phyloP scores from a whole-genome alignment of 1,284 basidiomycete genomes.

The Vanrija pseudolonga region DNA sequence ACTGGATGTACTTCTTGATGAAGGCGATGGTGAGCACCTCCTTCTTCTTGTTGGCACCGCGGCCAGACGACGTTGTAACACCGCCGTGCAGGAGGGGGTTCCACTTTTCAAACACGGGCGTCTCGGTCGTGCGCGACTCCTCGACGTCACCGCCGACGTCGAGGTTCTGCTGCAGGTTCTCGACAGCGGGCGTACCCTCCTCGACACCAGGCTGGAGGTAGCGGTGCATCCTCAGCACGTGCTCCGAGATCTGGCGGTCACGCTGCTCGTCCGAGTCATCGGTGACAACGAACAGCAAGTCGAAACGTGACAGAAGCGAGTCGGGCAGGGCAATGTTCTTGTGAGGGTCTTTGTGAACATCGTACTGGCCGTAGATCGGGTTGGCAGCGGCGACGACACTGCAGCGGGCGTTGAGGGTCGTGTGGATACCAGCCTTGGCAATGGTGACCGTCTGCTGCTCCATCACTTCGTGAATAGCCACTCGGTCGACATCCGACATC shows the following conservation, averaged over 20 bases:
- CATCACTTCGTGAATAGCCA: conserved; percentile 99
- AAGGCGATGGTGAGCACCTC: conserved; percentile 92
- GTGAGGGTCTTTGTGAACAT: conserved; percentile 99
- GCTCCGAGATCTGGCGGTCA: conserved; percentile 93
- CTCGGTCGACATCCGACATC: conserved; percentile 97
- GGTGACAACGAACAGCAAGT: conserved; percentile 95
- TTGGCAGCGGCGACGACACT: conserved; percentile 98
- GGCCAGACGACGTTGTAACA: conserved; percentile 59
- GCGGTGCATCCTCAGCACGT: conserved; percentile 95
- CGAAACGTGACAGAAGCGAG: conserved; percentile 97
- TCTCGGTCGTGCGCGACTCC: conserved; percentile 58
- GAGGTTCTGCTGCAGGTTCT: conserved; percentile 82
- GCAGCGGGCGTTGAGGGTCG: conserved; percentile 94
- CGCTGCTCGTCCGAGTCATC: conserved; percentile 95
- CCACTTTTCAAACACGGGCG: conserved; percentile 90
- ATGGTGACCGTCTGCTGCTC: conserved; percentile 99
- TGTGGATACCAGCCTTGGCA: conserved; percentile 98
- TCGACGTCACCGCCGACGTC: conserved; percentile 67
- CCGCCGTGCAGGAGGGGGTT: conserved; percentile 93
- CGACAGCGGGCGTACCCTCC: conserved; percentile 75
- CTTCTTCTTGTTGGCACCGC: conserved; percentile 59
- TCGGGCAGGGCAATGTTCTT: conserved; percentile 98
- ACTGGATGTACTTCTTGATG: conserved; percentile 98
- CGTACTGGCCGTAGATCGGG: conserved; percentile 98
- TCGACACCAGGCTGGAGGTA: conserved; percentile 95